Evolutionary conservation across 148 eudicot genomes (phyloP).

Genomic region (Arctostaphylos glauca): DNA sequence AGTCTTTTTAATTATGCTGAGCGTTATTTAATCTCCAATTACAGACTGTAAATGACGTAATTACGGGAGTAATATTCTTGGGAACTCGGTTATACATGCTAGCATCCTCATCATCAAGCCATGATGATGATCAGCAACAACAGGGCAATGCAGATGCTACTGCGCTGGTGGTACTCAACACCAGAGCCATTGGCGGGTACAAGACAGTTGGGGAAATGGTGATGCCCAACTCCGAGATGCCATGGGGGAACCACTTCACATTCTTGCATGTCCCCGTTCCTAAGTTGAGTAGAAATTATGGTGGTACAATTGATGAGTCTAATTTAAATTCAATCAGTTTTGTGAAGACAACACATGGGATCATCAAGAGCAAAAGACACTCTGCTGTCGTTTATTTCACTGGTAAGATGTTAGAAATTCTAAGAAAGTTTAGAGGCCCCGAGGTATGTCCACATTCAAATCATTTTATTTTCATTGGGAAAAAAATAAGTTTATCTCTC

Average conservation of each 20-base stretch:
- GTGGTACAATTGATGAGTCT: not conserved
- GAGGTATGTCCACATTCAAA: not conserved
- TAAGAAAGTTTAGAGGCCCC: conserved; percentile 8
- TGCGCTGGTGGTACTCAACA: conserved; percentile 43
- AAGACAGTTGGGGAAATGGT: conserved; percentile 40
- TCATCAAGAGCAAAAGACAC: conserved; percentile 30
- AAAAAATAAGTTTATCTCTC: no score
- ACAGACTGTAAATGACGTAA: not conserved
- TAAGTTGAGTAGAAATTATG: conserved; percentile 1
- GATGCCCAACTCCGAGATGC: conserved; percentile 30
- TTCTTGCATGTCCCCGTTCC: conserved; percentile 41
- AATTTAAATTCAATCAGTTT: conserved; percentile 32
- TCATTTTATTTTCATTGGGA: not conserved
- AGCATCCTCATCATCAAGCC: conserved; percentile 13
- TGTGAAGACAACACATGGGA: conserved; percentile 23
- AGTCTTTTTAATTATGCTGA: no score
- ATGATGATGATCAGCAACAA: not conserved
- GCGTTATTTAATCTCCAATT: not conserved
- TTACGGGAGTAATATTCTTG: not conserved
- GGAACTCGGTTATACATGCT: conserved; percentile 43
- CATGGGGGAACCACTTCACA: conserved; percentile 51
- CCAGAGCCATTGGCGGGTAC: conserved; percentile 37
- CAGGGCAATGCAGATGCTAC: conserved; percentile 20
- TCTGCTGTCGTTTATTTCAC: conserved; percentile 20
- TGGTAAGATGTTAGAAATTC: not conserved